Conservation (phyloP, 306 rosid species). For the Glycyrrhiza uralensis region DNA sequence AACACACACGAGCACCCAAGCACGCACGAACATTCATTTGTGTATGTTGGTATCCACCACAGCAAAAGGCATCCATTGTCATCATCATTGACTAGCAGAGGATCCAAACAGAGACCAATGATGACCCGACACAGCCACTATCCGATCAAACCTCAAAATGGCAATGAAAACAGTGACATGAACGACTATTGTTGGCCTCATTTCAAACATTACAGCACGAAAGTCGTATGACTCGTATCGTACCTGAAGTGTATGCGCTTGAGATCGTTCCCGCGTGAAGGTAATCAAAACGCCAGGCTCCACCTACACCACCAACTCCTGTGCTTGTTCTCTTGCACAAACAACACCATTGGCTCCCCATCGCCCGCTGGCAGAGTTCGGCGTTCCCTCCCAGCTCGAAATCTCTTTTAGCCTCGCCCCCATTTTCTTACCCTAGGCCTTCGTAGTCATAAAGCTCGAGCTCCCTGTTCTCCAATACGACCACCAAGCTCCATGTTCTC, state of each 20-base stretch:
- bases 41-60: background rate
- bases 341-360: conserved; percentile 65
- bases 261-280: conserved; percentile 76
- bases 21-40: too few relatives aligned
- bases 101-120: conserved; percentile 19
- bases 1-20: too few relatives aligned
- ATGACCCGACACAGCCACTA: conserved; percentile 8
- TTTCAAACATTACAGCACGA: background rate
- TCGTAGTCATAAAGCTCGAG: conserved; percentile 68
- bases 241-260: conserved; percentile 85
- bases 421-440: conserved; percentile 90
- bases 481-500: too few relatives aligned
- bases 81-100: conserved; percentile 27
- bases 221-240: background rate
- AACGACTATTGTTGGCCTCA: background rate
- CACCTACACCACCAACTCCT: conserved; percentile 87
- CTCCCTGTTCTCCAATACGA: conserved; percentile 76
- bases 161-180: conserved; percentile 18
- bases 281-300: conserved; percentile 82
- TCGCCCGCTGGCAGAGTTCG: conserved; percentile 69
- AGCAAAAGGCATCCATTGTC: conserved; percentile 18
- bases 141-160: conserved; percentile 32
- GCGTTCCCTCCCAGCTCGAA: conserved; percentile 84
- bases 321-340: conserved; percentile 73
- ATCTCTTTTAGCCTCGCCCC: conserved; percentile 89